A percentile compares a stretch with the other conserved stretches of the same genome.
These are phyloP conservation scores for Cladosporium sp. DNA, from an alignment of 2,329 filamentous ascomycete genomes.

Conservation along the genomic window DNA sequence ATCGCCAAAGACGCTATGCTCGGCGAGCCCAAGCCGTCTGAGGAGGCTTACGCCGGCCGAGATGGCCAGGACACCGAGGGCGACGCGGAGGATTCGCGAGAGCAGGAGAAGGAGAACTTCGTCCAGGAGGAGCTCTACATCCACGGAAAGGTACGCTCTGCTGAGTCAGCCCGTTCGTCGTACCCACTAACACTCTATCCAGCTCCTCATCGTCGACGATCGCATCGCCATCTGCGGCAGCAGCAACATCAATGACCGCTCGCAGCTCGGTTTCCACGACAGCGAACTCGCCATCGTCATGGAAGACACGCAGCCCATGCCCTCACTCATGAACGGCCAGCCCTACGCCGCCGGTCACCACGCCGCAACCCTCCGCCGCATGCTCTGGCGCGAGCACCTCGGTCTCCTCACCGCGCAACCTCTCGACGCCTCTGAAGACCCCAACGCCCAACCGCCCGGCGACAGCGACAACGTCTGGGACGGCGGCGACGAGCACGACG, in stretches of 20 bases:
- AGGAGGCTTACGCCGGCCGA: conserved; percentile 68
- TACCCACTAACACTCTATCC: background rate
- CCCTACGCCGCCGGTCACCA: conserved; percentile 74
- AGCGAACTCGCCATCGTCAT: conserved; percentile 86
- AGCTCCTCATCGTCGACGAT: conserved; percentile 74
- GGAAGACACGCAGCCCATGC: conserved; percentile 68
- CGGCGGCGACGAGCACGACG: conserved; percentile 59
- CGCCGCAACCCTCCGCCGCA: conserved; percentile 71
- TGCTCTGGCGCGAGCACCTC: conserved; percentile 85
- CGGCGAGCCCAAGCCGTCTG: conserved; percentile 53
- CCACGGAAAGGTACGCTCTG: conserved; percentile 67
- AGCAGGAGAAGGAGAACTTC: conserved; percentile 78
- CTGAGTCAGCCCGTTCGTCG: too few species aligned
- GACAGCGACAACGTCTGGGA: conserved; percentile 66
- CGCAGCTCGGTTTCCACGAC: conserved; percentile 82
- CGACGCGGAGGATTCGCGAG: conserved; percentile 42
- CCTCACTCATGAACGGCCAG: conserved; percentile 71
- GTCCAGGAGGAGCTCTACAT: conserved; percentile 96
- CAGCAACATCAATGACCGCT: conserved; percentile 80
- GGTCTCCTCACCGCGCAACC: conserved; percentile 71
- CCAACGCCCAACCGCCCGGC: conserved; percentile 71
- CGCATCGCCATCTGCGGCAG: conserved; percentile 65
- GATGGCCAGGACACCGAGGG: conserved; percentile 16
- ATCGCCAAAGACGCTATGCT: conserved; percentile 81
- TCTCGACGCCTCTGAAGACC: conserved; percentile 57